Base-by-base conservation (phyloP, 1,139 yeast genomes). In the Ashbya aceris region DNA sequence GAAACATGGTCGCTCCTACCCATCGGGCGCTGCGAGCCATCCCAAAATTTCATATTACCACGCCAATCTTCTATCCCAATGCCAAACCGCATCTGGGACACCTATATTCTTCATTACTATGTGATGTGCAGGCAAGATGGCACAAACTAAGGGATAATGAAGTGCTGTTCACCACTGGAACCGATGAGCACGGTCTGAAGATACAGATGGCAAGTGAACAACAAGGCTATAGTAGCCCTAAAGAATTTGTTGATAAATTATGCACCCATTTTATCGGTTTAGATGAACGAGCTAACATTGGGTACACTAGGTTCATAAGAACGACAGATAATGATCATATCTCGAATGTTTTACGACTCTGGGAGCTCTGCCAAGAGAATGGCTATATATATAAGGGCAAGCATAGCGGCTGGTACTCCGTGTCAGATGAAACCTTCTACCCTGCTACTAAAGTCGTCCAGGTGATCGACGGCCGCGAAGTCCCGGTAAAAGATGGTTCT, bases 61-160 rank as follows among this genome's bases (percentile, higher is more conserved):
- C 96, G 0, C 99, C 99, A 0, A 93, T 91, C 20, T 91, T 89
- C 65, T 91, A 91, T 60, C 97, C 94, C 48, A 91, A 93, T 68
- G 97, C 98, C 4, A 74, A 67, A 39, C 99, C 99, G 1, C 99
- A 91, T 63, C 64, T 91, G 40, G 99, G 99, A 5, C 98, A 93
- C 63, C 69, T 87, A 36, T 89, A 91, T 60, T 77, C 96, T 11
- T 83, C 87, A 85, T 69, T 87, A 0, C 64, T 91, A 31, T 80
- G 91, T 39, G 97, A 91, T 63, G 80, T 81, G 1, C 67, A 82
- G 43, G 74, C 71, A 48, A 69, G 96, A 48, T 89, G 96, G 95
- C 75, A 74, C 38, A 55, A 54, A 20, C 62, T 79, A 36, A 67
- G 65, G 37, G 64, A 71, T 6, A 54, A 66, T 11, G 54, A 59